These are phyloP conservation scores for Lipomyces orientalis DNA, from an alignment of 805 yeast species.

Conservation along the genomic window DNA sequence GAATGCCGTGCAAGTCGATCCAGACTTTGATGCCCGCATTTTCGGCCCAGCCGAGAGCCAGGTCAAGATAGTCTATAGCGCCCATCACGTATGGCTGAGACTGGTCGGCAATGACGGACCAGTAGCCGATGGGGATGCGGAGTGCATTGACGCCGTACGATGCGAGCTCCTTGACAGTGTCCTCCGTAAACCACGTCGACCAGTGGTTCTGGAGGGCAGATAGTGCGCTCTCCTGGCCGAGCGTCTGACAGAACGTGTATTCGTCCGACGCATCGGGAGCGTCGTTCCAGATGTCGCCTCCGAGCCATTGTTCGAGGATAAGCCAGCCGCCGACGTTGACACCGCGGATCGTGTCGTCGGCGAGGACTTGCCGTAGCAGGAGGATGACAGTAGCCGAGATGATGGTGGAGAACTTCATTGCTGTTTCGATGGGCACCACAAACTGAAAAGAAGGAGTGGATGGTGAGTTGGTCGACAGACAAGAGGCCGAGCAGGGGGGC, in stretches of 20 bases:
- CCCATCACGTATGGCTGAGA: conserved; percentile 89
- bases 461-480: too few species aligned
- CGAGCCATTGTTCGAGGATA: conserved; percentile 60
- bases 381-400: neutral
- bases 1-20: conserved; percentile 96
- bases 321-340: conserved; percentile 92
- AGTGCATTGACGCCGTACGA: conserved; percentile 74
- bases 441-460: too few species aligned
- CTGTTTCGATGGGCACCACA: neutral
- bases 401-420: neutral
- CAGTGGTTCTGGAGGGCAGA: conserved; percentile 69
- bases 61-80: conserved; percentile 71
- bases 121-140: conserved; percentile 92
- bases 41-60: conserved; percentile 78
- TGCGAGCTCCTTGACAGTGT: conserved; percentile 66
- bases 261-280: conserved; percentile 80
- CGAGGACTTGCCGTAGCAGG: neutral
- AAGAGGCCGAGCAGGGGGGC: neutral
- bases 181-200: conserved; percentile 74
- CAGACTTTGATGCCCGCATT: conserved; percentile 70
- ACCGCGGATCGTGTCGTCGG: conserved; percentile 30
- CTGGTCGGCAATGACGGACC: conserved; percentile 71
- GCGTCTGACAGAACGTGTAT: conserved; percentile 63
- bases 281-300: conserved; percentile 67
- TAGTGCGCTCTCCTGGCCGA: conserved; percentile 66